A percentile compares a stretch with the other conserved stretches of the same genome.
phyloP scores from a whole-genome alignment of 2,329 filamentous ascomycete species.

The Pseudonectria foliicola region DNA sequence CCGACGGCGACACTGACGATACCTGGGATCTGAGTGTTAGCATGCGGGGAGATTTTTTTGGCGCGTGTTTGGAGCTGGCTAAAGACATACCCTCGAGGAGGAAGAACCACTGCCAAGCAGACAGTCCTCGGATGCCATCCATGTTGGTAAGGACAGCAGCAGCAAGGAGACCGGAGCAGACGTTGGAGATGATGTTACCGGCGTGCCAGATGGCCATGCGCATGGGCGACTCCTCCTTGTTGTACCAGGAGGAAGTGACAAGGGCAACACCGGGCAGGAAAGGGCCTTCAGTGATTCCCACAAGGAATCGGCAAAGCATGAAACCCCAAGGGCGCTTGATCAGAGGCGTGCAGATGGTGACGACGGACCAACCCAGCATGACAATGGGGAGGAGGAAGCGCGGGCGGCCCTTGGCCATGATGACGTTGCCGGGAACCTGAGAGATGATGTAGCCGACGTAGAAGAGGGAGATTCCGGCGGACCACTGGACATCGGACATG shows the following conservation, averaged over 20 bases:
- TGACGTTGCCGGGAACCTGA: constrained; percentile 39
- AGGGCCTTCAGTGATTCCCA: constrained; percentile 25
- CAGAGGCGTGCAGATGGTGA: constrained; percentile 37
- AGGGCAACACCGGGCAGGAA: constrained; percentile 43
- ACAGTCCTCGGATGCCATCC: constrained; percentile 27
- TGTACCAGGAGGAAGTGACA: constrained; percentile 41
- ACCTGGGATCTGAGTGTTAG: constrained; percentile 9
- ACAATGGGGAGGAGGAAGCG: constrained; percentile 29
- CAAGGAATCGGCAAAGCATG: constrained; percentile 25
- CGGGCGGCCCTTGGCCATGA: constrained; percentile 33
- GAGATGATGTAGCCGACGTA: constrained; percentile 41
- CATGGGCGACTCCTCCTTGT: constrained; percentile 34
- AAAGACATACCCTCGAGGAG: constrained; percentile 25
- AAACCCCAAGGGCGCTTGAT: constrained; percentile 25
- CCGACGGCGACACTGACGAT: constrained; percentile 26
- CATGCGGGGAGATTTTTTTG: too few species aligned
- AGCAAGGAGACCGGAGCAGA: constrained; percentile 36
- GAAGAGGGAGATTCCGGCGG: constrained; percentile 33
- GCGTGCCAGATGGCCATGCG: constrained; percentile 40
- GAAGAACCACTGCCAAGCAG: constrained; percentile 37
- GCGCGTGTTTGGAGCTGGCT: not conserved
- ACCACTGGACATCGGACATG: constrained; percentile 30
- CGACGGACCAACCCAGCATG: constrained; percentile 36
- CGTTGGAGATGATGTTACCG: constrained; percentile 37
- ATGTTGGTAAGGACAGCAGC: constrained; percentile 38